Percentiles rank a stretch among this genome's conserved stretches.
Evolutionary conservation across 2,329 filamentous ascomycete species (phyloP).

Genomic region (Sporothrix schenckii): DNA sequence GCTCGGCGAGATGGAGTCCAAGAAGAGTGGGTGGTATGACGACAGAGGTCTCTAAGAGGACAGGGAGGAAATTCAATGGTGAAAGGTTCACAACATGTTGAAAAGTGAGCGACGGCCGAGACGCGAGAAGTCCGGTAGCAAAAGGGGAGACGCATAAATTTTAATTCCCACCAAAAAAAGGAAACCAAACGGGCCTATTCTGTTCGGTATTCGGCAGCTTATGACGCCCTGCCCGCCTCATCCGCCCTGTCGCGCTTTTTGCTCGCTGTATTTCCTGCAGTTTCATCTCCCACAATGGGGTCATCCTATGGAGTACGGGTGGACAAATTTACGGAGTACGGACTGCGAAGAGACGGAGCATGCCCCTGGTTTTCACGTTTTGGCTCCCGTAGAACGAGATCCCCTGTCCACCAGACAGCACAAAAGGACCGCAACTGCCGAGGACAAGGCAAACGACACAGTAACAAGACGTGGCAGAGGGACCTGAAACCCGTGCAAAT

Average conservation of each 20-base stretch:
- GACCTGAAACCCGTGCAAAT: not conserved
- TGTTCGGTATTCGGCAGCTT: not conserved
- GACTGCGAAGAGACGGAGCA: too few relatives aligned
- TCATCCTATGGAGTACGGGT: not conserved
- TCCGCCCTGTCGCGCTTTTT: not conserved
- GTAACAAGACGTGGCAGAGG: not conserved
- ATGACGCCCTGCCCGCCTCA: not conserved
- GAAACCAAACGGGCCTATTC: constrained; percentile 3
- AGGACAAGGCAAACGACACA: not conserved
- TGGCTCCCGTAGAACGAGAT: constrained; percentile 10
- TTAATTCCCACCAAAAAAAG: not conserved
- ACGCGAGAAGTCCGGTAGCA: not conserved
- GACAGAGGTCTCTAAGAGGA: not conserved
- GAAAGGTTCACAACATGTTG: not conserved
- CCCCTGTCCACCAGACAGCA: not conserved
- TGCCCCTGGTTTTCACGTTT: not conserved
- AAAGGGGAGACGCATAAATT: not conserved
- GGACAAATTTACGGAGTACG: too few relatives aligned
- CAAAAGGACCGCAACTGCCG: constrained; percentile 21
- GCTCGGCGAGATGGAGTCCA: not conserved
- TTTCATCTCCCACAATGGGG: too few relatives aligned
- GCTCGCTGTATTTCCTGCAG: not conserved
- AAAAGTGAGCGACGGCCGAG: not conserved
- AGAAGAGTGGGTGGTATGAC: constrained; percentile 9
- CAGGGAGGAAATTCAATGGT: not conserved